A percentile compares a stretch with the other conserved stretches of the same genome.
These are phyloP conservation scores for Priceomyces castillae DNA, from an alignment of 805 yeast genomes.

Conservation along the genomic window DNA sequence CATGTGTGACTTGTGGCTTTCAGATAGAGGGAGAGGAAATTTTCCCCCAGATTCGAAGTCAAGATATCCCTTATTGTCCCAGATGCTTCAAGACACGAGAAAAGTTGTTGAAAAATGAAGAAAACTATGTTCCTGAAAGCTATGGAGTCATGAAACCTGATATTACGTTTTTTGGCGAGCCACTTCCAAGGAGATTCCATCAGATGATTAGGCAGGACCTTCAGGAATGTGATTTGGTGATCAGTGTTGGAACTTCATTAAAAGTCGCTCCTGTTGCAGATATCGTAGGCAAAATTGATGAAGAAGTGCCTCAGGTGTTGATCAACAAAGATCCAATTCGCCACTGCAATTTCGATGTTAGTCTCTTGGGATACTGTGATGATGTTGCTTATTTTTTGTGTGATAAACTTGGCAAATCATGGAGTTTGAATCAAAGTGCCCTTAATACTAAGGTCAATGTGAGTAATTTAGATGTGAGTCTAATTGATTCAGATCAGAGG, in stretches of 20 bases:
- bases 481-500: conserved; percentile 12
- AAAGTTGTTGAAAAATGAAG: conserved; percentile 23
- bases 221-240: conserved; percentile 68
- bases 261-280: conserved; percentile 56
- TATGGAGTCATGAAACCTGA: conserved; percentile 77
- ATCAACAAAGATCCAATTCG: conserved; percentile 38
- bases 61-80: conserved; percentile 55
- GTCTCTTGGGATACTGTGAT: conserved; percentile 40
- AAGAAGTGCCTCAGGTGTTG: conserved; percentile 34
- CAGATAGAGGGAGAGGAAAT: conserved; percentile 48
- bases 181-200: conserved; percentile 49
- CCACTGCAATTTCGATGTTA: conserved; percentile 38
- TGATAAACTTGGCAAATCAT: conserved; percentile 25
- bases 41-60: conserved; percentile 46
- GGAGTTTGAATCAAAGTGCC: conserved; percentile 34
- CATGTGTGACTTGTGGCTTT: conserved; percentile 74
- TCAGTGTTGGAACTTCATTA: conserved; percentile 82
- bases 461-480: conserved; percentile 10
- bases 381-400: conserved; percentile 37
- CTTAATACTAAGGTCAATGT: conserved; percentile 11
- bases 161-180: conserved; percentile 79
- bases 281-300: conserved; percentile 34
- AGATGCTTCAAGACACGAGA: conserved; percentile 24
- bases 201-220: conserved; percentile 48
- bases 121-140: conserved; percentile 24